Base-by-base conservation (phyloP, 2,329 filamentous ascomycete species). In the Laburnicola sp. region DNA sequence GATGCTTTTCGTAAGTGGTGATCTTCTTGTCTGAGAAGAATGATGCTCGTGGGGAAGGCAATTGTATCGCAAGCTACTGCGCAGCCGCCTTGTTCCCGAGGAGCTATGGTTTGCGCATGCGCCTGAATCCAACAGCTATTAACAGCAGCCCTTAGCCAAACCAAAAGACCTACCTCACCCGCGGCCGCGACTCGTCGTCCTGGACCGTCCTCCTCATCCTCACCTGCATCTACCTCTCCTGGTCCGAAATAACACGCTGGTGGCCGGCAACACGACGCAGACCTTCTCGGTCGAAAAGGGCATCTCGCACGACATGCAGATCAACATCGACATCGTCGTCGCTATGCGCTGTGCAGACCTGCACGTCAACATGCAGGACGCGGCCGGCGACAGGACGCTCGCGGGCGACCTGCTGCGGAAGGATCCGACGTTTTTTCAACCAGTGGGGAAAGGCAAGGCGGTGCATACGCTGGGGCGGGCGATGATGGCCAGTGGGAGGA, bases 281-380 rank as follows among this genome's bases (percentile, higher is more conserved):
- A 89, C 89, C 54, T 99, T 97, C 75, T 87, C 87, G 53, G 93
- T 99, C 50, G 94, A 97, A 74, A 94, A 95, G 75, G 90, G 90
- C 60, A 82, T 99, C 34, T 87, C 88, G 2, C 91, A 91, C 74
- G 82, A 86, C 56, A 83, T 99, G 72, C 92, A 97, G 75, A 88
- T 99, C 76, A 99, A 99, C 77, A 78, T 99, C 51, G 94, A 99
- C 74, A 80, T 95, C n/a, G 89, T 97, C 4, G 81, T 99, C 42
- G 82, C 82, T 45, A 99, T 99, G 94, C 78, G 81, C 62, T 99
- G 94, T 78, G 76, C 81, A 50, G 87, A 95, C 69, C 76, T 99
- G n/a, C 89, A 96, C 76, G 80, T 99, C 74, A 97, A 99, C 75
- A 92, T 99, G 44, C 94, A 97, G 77, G 94, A 99, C 73, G 92